Percentiles rank a stretch among this genome's conserved stretches.
Conservation (phyloP, 805 yeast genomes). For the Yarrowia porcina region DNA sequence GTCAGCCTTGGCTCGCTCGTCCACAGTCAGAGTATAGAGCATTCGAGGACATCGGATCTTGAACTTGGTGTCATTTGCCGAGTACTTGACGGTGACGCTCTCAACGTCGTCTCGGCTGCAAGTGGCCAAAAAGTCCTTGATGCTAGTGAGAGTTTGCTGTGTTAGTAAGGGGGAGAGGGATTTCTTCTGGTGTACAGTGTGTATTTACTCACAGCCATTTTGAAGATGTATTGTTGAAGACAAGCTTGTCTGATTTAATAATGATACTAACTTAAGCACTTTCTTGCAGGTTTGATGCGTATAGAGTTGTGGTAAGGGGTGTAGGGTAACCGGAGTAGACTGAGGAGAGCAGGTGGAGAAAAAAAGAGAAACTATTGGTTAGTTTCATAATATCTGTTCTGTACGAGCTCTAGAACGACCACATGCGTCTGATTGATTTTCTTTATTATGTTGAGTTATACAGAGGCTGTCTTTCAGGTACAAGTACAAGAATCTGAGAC, state of each 20-base stretch:
- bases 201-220: slow-evolving; percentile 4
- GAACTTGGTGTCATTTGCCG: slow-evolving; percentile 95
- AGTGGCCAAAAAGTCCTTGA: slow-evolving; percentile 95
- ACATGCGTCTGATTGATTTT: no score
- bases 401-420: no score
- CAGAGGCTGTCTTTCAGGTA: no score
- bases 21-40: slow-evolving; percentile 92
- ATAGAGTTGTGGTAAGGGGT: neutral
- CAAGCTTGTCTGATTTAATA: neutral
- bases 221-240: neutral
- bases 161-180: no score
- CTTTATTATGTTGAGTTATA: no score
- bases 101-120: slow-evolving; percentile 81
- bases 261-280: neutral
- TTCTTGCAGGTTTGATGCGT: neutral
- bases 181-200: neutral
- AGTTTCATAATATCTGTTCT: neutral
- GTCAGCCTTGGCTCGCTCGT: slow-evolving; percentile 95
- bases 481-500: no score
- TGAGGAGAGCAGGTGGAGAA: neutral
- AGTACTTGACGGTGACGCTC: slow-evolving; percentile 91
- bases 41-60: slow-evolving; percentile 95
- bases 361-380: neutral
- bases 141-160: slow-evolving; percentile 81
- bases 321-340: neutral